These are phyloP conservation scores for Pachysandra terminalis DNA, from an alignment of 164 flowering plant genomes.

Conservation along the genomic window DNA sequence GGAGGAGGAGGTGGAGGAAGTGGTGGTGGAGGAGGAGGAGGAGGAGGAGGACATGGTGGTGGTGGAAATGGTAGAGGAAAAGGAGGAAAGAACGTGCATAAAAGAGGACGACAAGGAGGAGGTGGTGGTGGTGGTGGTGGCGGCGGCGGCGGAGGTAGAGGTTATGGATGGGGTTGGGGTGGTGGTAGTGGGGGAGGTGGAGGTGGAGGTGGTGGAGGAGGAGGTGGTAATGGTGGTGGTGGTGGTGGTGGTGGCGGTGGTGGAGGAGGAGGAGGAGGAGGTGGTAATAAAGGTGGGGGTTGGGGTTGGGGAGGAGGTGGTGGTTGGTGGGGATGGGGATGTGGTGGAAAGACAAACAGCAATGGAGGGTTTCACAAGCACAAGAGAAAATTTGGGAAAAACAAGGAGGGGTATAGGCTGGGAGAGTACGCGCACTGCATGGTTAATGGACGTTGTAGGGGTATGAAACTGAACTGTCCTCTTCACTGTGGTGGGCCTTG, in stretches of 20 bases:
- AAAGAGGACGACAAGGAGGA: background rate
- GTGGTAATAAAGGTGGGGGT: slow-evolving; percentile 25
- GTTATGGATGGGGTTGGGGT: slow-evolving; percentile 12
- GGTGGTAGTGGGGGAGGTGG: slow-evolving; percentile 23
- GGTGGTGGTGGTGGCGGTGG: slow-evolving; percentile 22
- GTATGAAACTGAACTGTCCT: slow-evolving; percentile 72
- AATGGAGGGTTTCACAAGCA: slow-evolving; percentile 16
- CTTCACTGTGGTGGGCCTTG: slow-evolving; percentile 72
- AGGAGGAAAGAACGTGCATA: slow-evolving; percentile 1
- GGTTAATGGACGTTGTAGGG: slow-evolving; percentile 44
- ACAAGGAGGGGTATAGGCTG: slow-evolving; percentile 24
- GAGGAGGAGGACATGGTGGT: background rate
- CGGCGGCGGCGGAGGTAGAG: slow-evolving; percentile 13
- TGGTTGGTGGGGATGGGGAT: slow-evolving; percentile 43
- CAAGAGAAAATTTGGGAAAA: slow-evolving; percentile 12
- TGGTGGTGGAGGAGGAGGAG: background rate
- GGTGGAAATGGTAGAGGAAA: slow-evolving; percentile 7
- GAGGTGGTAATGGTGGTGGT: slow-evolving; percentile 20
- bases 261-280: slow-evolving; percentile 27
- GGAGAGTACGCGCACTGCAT: slow-evolving; percentile 69
- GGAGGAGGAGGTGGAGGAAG: slow-evolving; percentile 3
- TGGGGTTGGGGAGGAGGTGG: slow-evolving; percentile 44
- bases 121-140: slow-evolving; percentile 5
- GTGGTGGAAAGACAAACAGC: slow-evolving; percentile 18
- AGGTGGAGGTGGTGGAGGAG: slow-evolving; percentile 25